phyloP scores from a whole-genome alignment of 345 rosid species.

The Triadica sebifera region DNA sequence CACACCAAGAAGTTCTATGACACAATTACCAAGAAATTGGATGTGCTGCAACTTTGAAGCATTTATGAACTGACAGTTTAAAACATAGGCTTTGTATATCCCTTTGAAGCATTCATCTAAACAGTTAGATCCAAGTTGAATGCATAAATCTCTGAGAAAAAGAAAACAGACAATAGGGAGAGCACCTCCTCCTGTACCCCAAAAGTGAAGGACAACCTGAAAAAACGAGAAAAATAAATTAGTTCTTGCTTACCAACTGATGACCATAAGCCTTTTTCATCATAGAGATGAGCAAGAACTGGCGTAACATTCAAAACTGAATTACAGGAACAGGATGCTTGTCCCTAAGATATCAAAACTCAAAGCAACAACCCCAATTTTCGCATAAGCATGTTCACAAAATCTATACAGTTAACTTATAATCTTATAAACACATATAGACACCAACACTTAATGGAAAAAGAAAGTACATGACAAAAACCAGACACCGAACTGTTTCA shows the following conservation, averaged over 20 bases:
- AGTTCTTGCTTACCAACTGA: not conserved
- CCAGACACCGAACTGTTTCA: too few species aligned
- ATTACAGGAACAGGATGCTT: not conserved
- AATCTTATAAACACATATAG: not conserved
- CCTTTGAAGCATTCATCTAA: constrained; percentile 89
- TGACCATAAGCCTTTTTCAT: not conserved
- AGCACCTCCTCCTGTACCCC: constrained; percentile 91
- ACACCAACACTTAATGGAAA: too few species aligned
- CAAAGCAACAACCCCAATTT: not conserved
- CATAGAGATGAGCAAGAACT: not conserved
- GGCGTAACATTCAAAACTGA: not conserved
- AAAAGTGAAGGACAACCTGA: constrained; percentile 88
- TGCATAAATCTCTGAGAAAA: constrained; percentile 77
- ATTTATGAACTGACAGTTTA: constrained; percentile 86
- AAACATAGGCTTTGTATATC: constrained; percentile 82
- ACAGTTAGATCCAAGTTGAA: constrained; percentile 74
- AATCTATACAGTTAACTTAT: not conserved
- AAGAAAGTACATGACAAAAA: too few species aligned
- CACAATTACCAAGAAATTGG: constrained; percentile 80
- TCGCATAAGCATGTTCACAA: not conserved
- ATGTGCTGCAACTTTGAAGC: constrained; percentile 73
- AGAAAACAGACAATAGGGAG: constrained; percentile 82
- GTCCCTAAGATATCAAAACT: not conserved
- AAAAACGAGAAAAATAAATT: not conserved
- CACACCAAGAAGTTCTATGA: constrained; percentile 78